Percentiles rank a stretch among this genome's conserved stretches.
These are phyloP conservation scores for Pachyrhizus erosus DNA, from an alignment of 306 rosid genomes.

Conservation along the genomic window DNA sequence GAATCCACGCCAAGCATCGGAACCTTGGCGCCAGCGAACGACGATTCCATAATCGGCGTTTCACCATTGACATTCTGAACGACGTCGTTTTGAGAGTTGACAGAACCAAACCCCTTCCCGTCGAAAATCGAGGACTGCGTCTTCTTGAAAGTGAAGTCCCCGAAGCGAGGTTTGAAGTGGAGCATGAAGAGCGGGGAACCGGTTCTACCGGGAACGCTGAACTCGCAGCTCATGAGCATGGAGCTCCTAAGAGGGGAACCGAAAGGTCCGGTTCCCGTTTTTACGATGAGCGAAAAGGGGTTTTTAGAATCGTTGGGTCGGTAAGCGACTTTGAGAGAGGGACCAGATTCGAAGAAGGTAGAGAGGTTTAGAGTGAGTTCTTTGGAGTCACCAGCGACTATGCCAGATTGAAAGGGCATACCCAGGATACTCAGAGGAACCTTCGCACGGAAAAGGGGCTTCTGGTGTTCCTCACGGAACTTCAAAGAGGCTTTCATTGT, in stretches of 20 bases:
- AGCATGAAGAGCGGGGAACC: constrained; percentile 80
- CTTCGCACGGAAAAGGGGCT: constrained; percentile 76
- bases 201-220: constrained; percentile 59
- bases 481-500: constrained; percentile 89
- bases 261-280: constrained; percentile 74
- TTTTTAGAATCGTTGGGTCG: constrained; percentile 76
- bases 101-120: constrained; percentile 3
- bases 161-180: constrained; percentile 80
- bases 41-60: constrained; percentile 43
- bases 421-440: constrained; percentile 77
- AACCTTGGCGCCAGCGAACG: too few species aligned
- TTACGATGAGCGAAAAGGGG: constrained; percentile 75
- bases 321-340: constrained; percentile 61
- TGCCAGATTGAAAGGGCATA: constrained; percentile 83
- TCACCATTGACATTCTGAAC: constrained; percentile 46
- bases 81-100: constrained; percentile 40
- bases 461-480: constrained; percentile 80
- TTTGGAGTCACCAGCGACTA: constrained; percentile 81
- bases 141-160: constrained; percentile 88
- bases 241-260: constrained; percentile 78
- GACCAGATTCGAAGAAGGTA: constrained; percentile 82
- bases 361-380: constrained; percentile 81
- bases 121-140: constrained; percentile 72
- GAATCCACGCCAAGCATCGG: constrained; percentile 36
- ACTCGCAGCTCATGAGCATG: constrained; percentile 83